A percentile compares a stretch with the other conserved stretches of the same genome.
Conservation (phyloP, 345 rosid species). For the Gossypium anomalum region DNA sequence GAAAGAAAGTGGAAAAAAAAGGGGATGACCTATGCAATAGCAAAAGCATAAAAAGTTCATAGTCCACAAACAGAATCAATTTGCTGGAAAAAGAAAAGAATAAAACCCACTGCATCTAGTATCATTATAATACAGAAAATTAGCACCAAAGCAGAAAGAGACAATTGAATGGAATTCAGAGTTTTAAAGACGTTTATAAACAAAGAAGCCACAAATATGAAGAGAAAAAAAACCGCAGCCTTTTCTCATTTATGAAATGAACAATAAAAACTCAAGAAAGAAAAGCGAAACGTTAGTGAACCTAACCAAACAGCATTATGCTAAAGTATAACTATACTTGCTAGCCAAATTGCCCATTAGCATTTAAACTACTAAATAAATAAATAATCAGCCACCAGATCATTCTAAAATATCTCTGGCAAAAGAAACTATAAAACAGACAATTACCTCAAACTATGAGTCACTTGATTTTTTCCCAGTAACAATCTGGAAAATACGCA, state of each 20-base stretch:
- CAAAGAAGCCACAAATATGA: neutral
- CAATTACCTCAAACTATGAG: neutral
- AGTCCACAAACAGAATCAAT: neutral
- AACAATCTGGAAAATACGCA: constrained; percentile 60
- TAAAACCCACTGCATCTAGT: neutral
- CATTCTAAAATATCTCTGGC: neutral
- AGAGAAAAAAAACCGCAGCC: neutral
- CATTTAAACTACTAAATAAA: neutral
- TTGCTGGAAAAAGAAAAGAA: neutral
- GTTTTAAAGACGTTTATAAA: neutral
- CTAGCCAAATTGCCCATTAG: neutral
- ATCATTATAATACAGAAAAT: neutral
- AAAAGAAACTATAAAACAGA: neutral
- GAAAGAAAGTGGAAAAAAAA: neutral
- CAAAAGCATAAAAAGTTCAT: neutral
- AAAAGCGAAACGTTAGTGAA: neutral
- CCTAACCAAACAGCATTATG: neutral
- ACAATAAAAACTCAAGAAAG: neutral
- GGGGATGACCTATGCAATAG: neutral
- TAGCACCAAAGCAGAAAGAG: neutral
- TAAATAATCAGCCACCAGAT: neutral
- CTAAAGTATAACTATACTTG: neutral
- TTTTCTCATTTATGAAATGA: neutral
- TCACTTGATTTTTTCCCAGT: constrained; percentile 48
- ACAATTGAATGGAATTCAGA: neutral